Percentiles rank a stretch among this genome's conserved stretches.
phyloP scores from a whole-genome alignment of 2,329 filamentous ascomycete species.

The Pyricularia sp. region DNA sequence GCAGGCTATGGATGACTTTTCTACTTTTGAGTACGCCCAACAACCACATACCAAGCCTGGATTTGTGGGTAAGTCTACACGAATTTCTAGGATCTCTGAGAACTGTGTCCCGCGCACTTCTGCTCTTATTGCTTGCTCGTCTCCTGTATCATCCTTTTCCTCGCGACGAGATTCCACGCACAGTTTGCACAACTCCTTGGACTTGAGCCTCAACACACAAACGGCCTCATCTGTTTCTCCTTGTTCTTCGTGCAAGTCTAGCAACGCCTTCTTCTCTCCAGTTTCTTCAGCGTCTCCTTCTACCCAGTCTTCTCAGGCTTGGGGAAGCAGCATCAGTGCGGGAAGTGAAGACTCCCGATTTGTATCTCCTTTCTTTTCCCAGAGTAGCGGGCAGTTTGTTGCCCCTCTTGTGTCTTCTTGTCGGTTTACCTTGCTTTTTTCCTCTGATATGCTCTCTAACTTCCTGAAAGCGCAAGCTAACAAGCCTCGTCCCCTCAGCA shows the following conservation, averaged over 20 bases:
- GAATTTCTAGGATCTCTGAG: slow-evolving; percentile 21
- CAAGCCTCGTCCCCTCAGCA: slow-evolving; percentile 21
- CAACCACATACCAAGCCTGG: slow-evolving; percentile 29
- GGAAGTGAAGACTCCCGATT: slow-evolving; percentile 14
- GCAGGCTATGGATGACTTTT: slow-evolving; percentile 39
- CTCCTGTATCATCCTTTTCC: slow-evolving; percentile 8
- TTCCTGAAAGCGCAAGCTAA: slow-evolving; percentile 20
- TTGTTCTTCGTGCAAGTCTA: slow-evolving; percentile 17
- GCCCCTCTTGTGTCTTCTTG: slow-evolving; percentile 41
- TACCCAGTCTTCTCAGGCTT: slow-evolving; percentile 16
- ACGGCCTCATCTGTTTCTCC: slow-evolving; percentile 17
- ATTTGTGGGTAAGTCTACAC: slow-evolving; percentile 48
- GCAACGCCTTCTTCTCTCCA: slow-evolving; percentile 21
- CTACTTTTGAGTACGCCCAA: slow-evolving; percentile 35
- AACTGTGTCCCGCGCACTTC: slow-evolving; percentile 11
- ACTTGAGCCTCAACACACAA: slow-evolving; percentile 18
- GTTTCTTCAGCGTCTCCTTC: slow-evolving; percentile 19
- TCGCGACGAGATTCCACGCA: neutral
- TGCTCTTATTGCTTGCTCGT: slow-evolving; percentile 15
- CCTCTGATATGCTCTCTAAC: neutral
- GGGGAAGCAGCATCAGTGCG: slow-evolving; percentile 19
- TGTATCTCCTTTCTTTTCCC: slow-evolving; percentile 39
- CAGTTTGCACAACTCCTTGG: neutral
- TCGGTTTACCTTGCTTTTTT: slow-evolving; percentile 34
- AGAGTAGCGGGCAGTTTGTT: slow-evolving; percentile 42